A percentile compares a stretch with the other conserved stretches of the same genome.
Conservation (phyloP, 1,284 basidiomycete species). For the Papiliotrema fonsecae region DNA sequence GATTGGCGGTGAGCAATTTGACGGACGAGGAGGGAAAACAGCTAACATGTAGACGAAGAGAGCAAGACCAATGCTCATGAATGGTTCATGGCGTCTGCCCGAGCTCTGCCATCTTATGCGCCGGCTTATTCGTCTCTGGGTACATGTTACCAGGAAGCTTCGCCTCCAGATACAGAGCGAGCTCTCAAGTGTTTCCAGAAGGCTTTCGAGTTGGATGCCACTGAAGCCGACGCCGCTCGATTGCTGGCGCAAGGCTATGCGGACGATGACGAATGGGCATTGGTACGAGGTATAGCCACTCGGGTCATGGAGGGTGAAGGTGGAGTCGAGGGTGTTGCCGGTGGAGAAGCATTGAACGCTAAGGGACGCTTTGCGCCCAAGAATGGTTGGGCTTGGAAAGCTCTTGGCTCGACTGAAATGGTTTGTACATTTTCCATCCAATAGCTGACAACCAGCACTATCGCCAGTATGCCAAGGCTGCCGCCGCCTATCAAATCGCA, state of each 20-base stretch:
- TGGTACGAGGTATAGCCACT: constrained; percentile 87
- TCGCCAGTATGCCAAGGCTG: constrained; percentile 69
- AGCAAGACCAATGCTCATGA: constrained; percentile 63
- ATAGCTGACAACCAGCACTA: constrained; percentile 55
- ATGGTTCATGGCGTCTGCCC: constrained; percentile 77
- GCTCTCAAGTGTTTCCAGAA: constrained; percentile 97
- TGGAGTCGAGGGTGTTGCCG: constrained; percentile 61
- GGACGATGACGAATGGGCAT: constrained; percentile 89
- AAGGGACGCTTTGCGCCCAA: constrained; percentile 58
- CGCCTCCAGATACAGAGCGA: constrained; percentile 73
- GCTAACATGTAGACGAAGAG: constrained; percentile 25
- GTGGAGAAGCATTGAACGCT: constrained; percentile 51
- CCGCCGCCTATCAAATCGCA: constrained; percentile 81
- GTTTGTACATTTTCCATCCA: constrained; percentile 51
- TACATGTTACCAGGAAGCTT: constrained; percentile 73
- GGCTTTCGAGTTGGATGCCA: constrained; percentile 92
- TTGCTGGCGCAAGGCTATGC: constrained; percentile 85
- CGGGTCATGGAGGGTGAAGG: constrained; percentile 91
- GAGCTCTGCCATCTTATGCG: constrained; percentile 71
- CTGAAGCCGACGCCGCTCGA: constrained; percentile 78
- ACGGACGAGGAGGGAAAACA: background rate
- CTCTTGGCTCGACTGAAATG: constrained; percentile 86
- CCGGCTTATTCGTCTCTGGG: constrained; percentile 92
- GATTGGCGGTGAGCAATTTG: constrained; percentile 59
- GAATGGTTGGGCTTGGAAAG: constrained; percentile 98